Evolutionary conservation across 164 flowering plant species (phyloP), one percentile per base, ranked within the genome.

Genomic region (Berberis thunbergii): DNA sequence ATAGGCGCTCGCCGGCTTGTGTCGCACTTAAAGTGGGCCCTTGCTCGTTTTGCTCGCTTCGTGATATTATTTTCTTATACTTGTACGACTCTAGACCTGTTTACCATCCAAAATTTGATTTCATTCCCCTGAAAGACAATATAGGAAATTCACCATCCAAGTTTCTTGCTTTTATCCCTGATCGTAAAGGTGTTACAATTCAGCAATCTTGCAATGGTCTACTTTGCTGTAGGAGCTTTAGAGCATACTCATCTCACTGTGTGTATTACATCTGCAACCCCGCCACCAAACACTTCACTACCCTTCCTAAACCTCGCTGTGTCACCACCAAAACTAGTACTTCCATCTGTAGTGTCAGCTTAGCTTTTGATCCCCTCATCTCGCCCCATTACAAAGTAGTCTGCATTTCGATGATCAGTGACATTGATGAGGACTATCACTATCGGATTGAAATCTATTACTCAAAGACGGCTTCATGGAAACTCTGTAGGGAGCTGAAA

Each of bases 181-280:
- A 54, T 38, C 41, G 41, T 6, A 55, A 5, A 38, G 41, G 58
- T 13, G 38, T 39, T 13, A 55, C 7, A 5, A 55, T 55, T 39
- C 2, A 55, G 13, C 58, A 55, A 9, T 55, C 41, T 39, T 55
- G 58, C 58, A 55, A 55, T 55, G 58, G 58, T 55, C 41, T 55
- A 5, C 42, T 55, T 9, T 5, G 10, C 40, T 55, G 58, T 26
- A 1, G 58, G 13, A 55, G 58, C 43, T 55, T 38, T 26, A 26
- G 58, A 55, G 13, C 42, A 2, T 4, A 5, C 11, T 52, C 26
- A 26, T 26, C 26, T 26, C 26, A 26, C 26, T 9, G 9, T 9
- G 9, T 5, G 0, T 48, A 55, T 39, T 55, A 55, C 58, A 55
- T 55, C 41, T 55, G 38, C 42, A 55, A 55, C 58, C 58, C 58